Base-by-base conservation (phyloP, 352 stramenopile species). In the Pythium monospermum region DNA sequence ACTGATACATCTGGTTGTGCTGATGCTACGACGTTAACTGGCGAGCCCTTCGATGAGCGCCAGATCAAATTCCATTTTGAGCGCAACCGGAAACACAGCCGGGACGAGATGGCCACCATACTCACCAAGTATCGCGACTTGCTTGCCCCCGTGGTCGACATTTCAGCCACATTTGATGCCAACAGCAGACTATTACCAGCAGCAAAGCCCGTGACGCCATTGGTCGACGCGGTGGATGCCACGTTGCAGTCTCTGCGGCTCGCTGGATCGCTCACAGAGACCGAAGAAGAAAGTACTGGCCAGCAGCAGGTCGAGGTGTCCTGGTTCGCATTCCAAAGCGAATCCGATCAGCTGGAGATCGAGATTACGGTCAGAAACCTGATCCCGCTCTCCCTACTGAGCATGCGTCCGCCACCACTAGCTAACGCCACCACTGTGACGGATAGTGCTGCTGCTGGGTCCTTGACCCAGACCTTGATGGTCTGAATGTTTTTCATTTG, bases 31-130 rank as follows among this genome's bases (percentile, higher is more conserved):
- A n/a, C n/a, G n/a, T n/a, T n/a, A n/a, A n/a, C n/a, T 19, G 28
- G 28, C 6, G 41, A 46, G 27, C 4, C 41, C 16, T 43, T 52
- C 1, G 22, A 48, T n/a, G 28, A 36, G 18, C 43, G 43, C 3
- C 53, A 60, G 53, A 53, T 45, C 35, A 33, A 27, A 1, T 53
- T 49, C 53, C 51, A 59, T 21, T 52, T 41, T 37, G 51, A 51
- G 32, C 40, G 19, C 12, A 59, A 59, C 42, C 51, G 32, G 5
- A 33, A 44, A 19, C 33, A 40, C 27, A 35, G 38, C 19, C 32
- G 30, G 4, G 7, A 47, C 23, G 41, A 46, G 16, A 27, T 46
- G 23, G 23, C 40, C 6, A 22, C 8, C 13, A 18, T 52, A 18
- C 32, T 46, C 11, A 6, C 13, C 7, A 31, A 38, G 15, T 16